Conservation (phyloP, 257 asterid species). For the Solanum ossicruentum region DNA sequence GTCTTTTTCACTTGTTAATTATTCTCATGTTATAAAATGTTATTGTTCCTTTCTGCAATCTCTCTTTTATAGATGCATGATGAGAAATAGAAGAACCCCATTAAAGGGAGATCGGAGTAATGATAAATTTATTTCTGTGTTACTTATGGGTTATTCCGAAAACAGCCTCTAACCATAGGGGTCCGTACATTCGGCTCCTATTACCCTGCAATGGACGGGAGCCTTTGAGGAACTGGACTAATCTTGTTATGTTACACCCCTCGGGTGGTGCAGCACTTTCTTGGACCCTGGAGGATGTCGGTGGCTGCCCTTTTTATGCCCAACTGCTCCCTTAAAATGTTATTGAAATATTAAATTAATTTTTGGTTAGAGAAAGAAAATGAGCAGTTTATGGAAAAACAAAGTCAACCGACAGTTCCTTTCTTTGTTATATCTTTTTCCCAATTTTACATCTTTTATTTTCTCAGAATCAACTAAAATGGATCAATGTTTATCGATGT, state of each 20-base stretch:
- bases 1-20: not conserved
- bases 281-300: not conserved
- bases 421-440: not conserved
- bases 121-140: too few species aligned
- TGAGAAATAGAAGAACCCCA: not conserved
- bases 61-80: not conserved
- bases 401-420: not conserved
- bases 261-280: not conserved
- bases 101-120: too few species aligned
- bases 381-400: not conserved
- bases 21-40: not conserved
- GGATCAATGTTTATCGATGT: not conserved
- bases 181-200: too few species aligned
- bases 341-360: not conserved
- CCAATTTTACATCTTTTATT: not conserved
- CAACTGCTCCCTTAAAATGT: not conserved
- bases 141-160: not conserved
- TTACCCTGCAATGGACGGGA: too few species aligned
- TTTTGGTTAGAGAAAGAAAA: not conserved
- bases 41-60: not conserved
- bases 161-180: too few species aligned
- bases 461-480: not conserved
- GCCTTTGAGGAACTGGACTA: too few species aligned
- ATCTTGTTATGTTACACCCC: not conserved
- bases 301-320: not conserved